Percentiles rank a stretch among this genome's conserved stretches.
phyloP scores from a whole-genome alignment of 2,329 filamentous ascomycete species.

The Fusarium sp. region DNA sequence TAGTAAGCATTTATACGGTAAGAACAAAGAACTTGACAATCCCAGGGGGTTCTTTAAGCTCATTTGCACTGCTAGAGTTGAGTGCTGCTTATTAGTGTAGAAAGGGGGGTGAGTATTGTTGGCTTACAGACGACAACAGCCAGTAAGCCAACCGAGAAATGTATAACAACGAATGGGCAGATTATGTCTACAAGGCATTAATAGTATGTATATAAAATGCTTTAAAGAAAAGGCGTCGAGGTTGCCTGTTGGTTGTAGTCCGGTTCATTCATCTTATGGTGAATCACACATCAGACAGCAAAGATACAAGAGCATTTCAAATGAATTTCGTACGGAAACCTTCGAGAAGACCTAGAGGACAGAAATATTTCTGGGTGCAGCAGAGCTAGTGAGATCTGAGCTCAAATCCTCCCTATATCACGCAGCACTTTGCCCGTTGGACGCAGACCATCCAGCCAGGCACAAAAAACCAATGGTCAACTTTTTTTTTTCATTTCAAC shows the following conservation, averaged over 20 bases:
- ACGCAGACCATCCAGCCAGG: conserved; percentile 35
- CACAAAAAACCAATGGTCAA: conserved; percentile 43
- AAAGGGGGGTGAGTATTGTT: neutral
- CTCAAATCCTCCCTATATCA: conserved; percentile 33
- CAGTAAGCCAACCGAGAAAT: neutral
- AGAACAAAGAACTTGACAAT: neutral
- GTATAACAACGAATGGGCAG: neutral
- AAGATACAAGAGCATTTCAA: conserved; percentile 38
- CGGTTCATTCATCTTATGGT: neutral
- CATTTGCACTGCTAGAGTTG: neutral
- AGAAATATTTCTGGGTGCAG: conserved; percentile 40
- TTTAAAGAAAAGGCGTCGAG: neutral
- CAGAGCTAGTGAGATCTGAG: conserved; percentile 38
- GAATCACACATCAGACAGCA: neutral
- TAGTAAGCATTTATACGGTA: no score
- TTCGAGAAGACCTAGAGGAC: conserved; percentile 44
- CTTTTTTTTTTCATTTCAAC: conserved; percentile 40
- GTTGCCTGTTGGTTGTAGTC: neutral
- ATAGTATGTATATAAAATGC: neutral
- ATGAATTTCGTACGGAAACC: conserved; percentile 43
- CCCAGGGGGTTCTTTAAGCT: no score
- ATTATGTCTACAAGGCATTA: no score
- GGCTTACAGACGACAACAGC: no score
- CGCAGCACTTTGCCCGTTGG: conserved; percentile 23
- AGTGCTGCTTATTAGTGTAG: neutral